phyloP scores from a whole-genome alignment of 2,329 filamentous ascomycete genomes.

The Amauroascus niger region DNA sequence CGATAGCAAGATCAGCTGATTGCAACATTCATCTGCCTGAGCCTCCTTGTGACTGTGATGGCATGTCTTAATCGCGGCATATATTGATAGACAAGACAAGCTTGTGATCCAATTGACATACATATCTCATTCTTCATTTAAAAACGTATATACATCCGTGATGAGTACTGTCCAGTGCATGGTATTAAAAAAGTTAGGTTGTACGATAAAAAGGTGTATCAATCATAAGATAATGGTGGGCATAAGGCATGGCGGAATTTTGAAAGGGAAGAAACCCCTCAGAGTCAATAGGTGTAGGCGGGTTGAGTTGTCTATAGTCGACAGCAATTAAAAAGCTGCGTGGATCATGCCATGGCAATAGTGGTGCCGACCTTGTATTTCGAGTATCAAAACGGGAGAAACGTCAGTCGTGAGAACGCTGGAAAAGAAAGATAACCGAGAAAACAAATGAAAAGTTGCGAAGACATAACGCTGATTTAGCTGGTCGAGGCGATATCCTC shows the following conservation, averaged over 20 bases:
- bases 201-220: neutral
- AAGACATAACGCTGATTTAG: neutral
- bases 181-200: constrained; percentile 5
- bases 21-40: too few relatives aligned
- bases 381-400: neutral
- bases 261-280: neutral
- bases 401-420: neutral
- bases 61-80: too few relatives aligned
- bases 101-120: neutral
- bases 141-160: constrained; percentile 7
- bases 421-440: neutral
- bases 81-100: neutral
- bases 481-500: neutral
- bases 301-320: neutral
- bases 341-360: neutral
- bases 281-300: neutral
- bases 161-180: neutral
- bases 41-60: too few relatives aligned
- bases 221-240: neutral
- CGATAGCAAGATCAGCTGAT: too few relatives aligned
- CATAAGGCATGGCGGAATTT: constrained; percentile 4
- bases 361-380: neutral
- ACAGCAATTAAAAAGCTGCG: neutral
- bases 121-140: constrained; percentile 11
- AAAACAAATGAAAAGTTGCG: neutral